Base-by-base conservation (phyloP, 1,139 yeast genomes). In the Taphrina deformans region DNA sequence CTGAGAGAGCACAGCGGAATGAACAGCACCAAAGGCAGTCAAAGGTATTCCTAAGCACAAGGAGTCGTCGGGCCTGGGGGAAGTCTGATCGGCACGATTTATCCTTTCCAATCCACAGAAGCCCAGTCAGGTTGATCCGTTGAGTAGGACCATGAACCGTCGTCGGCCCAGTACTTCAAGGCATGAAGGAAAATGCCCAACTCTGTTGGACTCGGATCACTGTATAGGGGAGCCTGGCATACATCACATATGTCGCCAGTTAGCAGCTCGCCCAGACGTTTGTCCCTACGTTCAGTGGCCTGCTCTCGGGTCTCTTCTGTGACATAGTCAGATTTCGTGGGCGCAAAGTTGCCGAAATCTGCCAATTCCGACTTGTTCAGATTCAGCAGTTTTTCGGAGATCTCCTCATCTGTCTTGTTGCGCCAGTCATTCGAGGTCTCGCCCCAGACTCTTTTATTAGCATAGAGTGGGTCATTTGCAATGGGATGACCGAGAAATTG, bases 71-170 rank as follows among this genome's bases (percentile, higher is more conserved):
- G n/a, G n/a, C n/a, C n/a, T n/a, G n/a, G n/a, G n/a, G n/a, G 2
- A 14, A 27, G 16, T 21, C 51, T 31, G 3, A 10, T 31, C 35
- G 5, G 5, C 14, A 38, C n/a, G 41, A n/a, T 38, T 33, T 33
- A 53, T 3, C 63, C 55, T 7, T 29, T n/a, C 63, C 63, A 59
- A 23, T 50, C 41, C 24, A 16, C 31, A 27, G 38, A 38, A 14
- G 96, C 96, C 99, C 99, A 93, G 10, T 84, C 87, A 0, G 99
- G 99, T 65, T 85, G 81, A 14, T 83, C 84, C 0, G 97, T 91
- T 65, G 84, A 81, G 75, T 88, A 91, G 9, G 85, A 79, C 98
- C 98, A 93, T 2, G 80, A 73, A 10, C 75, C 75, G 62, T 80
- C 82, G 41, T 75, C 75, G 6, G 93, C 86, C 69, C 83, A 84